Conservation (phyloP, 768 basidiomycete species). For the Pleurotus platypus region DNA sequence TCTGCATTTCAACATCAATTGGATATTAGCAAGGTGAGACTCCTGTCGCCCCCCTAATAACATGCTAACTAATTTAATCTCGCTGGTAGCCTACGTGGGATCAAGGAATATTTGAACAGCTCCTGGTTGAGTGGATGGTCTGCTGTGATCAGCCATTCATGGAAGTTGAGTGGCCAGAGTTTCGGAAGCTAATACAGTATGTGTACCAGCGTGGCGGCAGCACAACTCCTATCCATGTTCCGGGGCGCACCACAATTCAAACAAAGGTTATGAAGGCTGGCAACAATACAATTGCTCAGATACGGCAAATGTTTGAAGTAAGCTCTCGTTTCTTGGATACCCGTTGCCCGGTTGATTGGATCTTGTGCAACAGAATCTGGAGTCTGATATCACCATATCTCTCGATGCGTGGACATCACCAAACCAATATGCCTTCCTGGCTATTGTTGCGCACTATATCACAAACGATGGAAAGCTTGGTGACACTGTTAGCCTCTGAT, state of each 20-base stretch:
- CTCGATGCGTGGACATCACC: conserved; percentile 25
- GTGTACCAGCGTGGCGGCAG: background rate
- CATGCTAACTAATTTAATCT: no score
- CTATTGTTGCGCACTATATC: conserved; percentile 20
- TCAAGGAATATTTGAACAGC: background rate
- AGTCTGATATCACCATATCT: conserved; percentile 13
- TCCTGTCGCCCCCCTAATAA: no score
- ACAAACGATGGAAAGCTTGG: conserved; percentile 17
- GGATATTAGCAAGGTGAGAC: background rate
- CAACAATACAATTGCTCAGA: background rate
- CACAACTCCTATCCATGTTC: background rate
- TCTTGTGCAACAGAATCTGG: background rate
- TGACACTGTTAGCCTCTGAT: conserved; percentile 1
- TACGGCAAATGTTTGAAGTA: no score
- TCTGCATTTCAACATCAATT: background rate
- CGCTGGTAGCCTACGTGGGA: background rate
- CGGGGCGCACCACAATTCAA: background rate
- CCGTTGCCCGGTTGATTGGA: no score
- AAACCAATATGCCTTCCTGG: conserved; percentile 19
- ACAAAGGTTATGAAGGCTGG: background rate
- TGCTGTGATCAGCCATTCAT: background rate
- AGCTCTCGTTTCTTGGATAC: no score
- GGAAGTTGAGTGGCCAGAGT: background rate
- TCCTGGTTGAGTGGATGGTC: background rate
- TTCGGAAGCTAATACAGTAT: background rate